Conservation (phyloP, 148 eudicot species). For the Oxyria digyna region DNA sequence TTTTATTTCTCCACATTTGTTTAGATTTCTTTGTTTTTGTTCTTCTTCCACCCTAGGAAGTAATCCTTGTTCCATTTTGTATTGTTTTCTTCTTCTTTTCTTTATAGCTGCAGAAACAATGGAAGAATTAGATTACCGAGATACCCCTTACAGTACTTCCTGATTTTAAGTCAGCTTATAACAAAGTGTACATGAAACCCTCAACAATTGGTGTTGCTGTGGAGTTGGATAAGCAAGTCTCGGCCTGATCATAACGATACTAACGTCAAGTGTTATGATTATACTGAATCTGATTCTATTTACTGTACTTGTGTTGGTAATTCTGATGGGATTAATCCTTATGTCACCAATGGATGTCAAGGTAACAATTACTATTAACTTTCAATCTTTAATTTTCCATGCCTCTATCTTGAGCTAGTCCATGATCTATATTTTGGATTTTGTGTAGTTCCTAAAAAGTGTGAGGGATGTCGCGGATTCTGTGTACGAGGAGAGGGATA, state of each 20-base stretch:
- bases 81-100: not conserved
- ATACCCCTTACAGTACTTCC: too few species aligned
- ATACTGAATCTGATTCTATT: too few species aligned
- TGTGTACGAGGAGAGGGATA: too few species aligned
- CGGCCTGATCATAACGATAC: not conserved
- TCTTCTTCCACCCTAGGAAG: not conserved
- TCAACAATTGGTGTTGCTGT: not conserved
- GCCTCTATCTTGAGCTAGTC: too few species aligned
- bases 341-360: constrained; percentile 17
- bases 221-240: not conserved
- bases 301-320: too few species aligned
- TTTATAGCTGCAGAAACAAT: not conserved
- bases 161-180: too few species aligned
- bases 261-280: not conserved
- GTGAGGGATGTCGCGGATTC: too few species aligned
- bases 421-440: too few species aligned
- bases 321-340: constrained; percentile 9
- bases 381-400: too few species aligned
- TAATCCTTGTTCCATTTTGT: not conserved
- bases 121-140: too few species aligned
- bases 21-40: not conserved
- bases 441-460: too few species aligned
- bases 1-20: constrained; percentile 13
- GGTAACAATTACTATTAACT: not conserved
- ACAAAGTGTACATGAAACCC: not conserved